These are phyloP conservation scores for Citeromyces matritensis DNA, from an alignment of 805 yeast species.

Conservation along the genomic window DNA sequence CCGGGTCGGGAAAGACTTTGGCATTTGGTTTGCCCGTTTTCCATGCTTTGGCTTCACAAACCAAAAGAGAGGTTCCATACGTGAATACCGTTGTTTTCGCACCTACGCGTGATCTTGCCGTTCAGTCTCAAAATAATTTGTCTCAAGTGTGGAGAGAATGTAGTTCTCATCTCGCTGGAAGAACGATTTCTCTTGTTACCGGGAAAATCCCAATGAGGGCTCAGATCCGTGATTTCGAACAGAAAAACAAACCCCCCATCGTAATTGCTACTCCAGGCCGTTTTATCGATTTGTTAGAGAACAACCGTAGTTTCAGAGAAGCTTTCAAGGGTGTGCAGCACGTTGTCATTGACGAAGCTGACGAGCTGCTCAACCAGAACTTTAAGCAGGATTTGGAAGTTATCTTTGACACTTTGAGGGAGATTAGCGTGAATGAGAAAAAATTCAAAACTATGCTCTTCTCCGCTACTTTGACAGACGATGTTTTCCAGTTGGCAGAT, in stretches of 20 bases:
- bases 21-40: conserved; percentile 77
- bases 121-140: conserved; percentile 61
- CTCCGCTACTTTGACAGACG: conserved; percentile 75
- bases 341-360: conserved; percentile 84
- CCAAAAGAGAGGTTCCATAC: conserved; percentile 13
- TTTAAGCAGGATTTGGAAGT: conserved; percentile 51
- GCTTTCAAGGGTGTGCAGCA: conserved; percentile 40
- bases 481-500: conserved; percentile 52
- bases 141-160: conserved; percentile 21
- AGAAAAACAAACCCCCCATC: conserved; percentile 31
- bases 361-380: conserved; percentile 69
- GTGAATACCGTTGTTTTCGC: conserved; percentile 59
- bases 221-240: conserved; percentile 17
- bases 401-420: conserved; percentile 33
- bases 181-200: conserved; percentile 37
- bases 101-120: conserved; percentile 87
- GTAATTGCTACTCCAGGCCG: conserved; percentile 89
- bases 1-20: conserved; percentile 91
- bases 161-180: conserved; percentile 1
- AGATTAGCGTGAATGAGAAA: conserved; percentile 13
- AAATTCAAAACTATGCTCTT: conserved; percentile 57
- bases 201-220: conserved; percentile 43
- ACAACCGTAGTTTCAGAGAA: conserved; percentile 23
- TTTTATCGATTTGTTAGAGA: conserved; percentile 42
- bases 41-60: conserved; percentile 27